Evolutionary conservation across 805 yeast species (phyloP).

Genomic region (Zygotorulaspora florentina): DNA sequence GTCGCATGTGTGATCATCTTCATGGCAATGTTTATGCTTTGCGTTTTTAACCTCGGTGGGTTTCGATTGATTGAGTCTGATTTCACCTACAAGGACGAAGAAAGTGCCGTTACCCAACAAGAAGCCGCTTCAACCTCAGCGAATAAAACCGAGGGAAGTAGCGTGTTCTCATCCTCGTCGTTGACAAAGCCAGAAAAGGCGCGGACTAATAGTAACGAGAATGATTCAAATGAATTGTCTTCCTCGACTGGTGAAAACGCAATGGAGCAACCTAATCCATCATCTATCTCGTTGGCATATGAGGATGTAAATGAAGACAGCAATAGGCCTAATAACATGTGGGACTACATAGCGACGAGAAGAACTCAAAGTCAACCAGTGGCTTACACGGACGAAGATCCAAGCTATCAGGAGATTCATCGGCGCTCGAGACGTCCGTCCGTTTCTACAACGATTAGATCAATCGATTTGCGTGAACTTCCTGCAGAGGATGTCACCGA

Average conservation of each 20-base stretch:
- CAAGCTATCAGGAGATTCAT: not conserved
- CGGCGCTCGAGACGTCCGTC: slow-evolving; percentile 9
- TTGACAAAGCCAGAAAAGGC: slow-evolving; percentile 8
- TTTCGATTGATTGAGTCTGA: slow-evolving; percentile 68
- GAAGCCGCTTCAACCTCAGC: slow-evolving; percentile 4
- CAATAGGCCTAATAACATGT: not conserved
- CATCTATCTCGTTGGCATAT: slow-evolving; percentile 2
- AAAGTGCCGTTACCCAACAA: slow-evolving; percentile 14
- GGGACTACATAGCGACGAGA: slow-evolving; percentile 7
- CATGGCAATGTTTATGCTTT: slow-evolving; percentile 58
- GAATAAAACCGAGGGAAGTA: not conserved
- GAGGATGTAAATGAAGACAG: not conserved
- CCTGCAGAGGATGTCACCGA: slow-evolving; percentile 44
- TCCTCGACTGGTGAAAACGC: not conserved
- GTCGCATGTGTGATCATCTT: slow-evolving; percentile 81
- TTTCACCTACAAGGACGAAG: slow-evolving; percentile 39
- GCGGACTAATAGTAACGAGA: slow-evolving; percentile 4
- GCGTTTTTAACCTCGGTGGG: slow-evolving; percentile 74
- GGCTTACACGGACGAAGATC: slow-evolving; percentile 20
- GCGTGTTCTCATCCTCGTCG: not conserved
- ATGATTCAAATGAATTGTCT: slow-evolving; percentile 3
- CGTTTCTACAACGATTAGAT: slow-evolving; percentile 12
- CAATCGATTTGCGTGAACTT: slow-evolving; percentile 32
- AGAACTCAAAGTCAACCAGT: slow-evolving; percentile 23
- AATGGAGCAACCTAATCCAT: slow-evolving; percentile 4